These are phyloP conservation scores for Uronychia binucleata DNA, from an alignment of 73 alveolate species.

Conservation along the genomic window DNA sequence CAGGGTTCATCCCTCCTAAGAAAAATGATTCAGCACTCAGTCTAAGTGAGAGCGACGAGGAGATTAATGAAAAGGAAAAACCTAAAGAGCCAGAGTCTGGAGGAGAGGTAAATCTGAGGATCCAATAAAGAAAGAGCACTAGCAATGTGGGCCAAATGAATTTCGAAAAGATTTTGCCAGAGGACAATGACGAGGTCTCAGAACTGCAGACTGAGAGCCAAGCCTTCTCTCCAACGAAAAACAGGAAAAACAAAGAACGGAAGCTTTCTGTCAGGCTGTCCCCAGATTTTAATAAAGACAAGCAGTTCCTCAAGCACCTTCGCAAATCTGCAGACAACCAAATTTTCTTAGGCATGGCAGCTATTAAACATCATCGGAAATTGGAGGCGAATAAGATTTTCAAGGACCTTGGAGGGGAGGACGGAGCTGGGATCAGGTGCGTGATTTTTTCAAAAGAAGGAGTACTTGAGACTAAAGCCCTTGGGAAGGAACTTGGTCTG, in stretches of 20 bases:
- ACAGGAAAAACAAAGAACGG: too few species aligned
- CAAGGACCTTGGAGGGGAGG: slow-evolving; percentile 7
- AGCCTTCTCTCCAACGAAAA: too few species aligned
- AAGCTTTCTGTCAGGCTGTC: neutral
- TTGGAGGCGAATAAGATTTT: slow-evolving; percentile 44
- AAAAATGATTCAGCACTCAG: too few species aligned
- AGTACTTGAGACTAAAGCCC: slow-evolving; percentile 42
- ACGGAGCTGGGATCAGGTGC: slow-evolving; percentile 62
- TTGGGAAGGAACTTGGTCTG: slow-evolving; percentile 56
- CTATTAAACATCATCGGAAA: slow-evolving; percentile 37
- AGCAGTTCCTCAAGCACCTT: slow-evolving; percentile 13
- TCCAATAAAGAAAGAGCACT: too few species aligned
- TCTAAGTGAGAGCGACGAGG: too few species aligned
- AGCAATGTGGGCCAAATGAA: too few species aligned
- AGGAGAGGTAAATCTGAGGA: too few species aligned
- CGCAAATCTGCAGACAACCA: slow-evolving; percentile 15
- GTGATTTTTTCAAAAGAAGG: slow-evolving; percentile 59
- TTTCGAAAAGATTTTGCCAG: too few species aligned
- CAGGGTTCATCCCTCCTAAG: neutral
- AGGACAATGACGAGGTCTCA: too few species aligned
- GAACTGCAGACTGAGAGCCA: too few species aligned
- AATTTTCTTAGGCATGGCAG: slow-evolving; percentile 52
- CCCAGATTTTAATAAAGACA: slow-evolving; percentile 1
- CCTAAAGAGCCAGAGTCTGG: too few species aligned
- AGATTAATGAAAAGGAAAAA: too few species aligned